Base-by-base conservation (phyloP, 1,284 basidiomycete genomes). In the Rhizoctonia solani region DNA sequence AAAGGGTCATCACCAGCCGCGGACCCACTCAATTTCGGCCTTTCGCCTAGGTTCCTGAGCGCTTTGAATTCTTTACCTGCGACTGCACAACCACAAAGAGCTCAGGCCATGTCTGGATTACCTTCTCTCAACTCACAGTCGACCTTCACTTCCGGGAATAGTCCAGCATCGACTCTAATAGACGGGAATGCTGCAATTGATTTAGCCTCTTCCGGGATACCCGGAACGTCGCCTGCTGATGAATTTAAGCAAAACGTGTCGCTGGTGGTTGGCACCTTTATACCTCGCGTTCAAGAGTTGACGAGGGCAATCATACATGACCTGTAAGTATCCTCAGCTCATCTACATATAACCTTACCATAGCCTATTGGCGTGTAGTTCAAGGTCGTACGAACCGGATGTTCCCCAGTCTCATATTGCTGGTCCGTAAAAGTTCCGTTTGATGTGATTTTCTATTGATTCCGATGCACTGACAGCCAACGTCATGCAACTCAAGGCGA, bases 231-330 rank as follows among this genome's bases (percentile, higher is more conserved):
- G 4, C 25, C 63, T 34, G 42, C 50, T 6, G 63, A 54, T 32
- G 63, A 66, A 37, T 66, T 66, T 29, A 54, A 66, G 41, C 41
- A 54, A 14, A 66, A 66, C 41, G 46, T 39, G 4, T 46, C 63
- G 8, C 52, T 66, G 2, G 41, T 66, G 6, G 50, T 66, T 21
- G 25, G 30, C 34, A 53, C 63, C n/a, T 54, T 54, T 54, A 66
- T 66, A 54, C 63, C 63, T 2, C 63, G 52, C 4, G 63, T 66
- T 54, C 63, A 66, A 34, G 63, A 66, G 13, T 34, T 66, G n/a
- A 47, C 63, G 19, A 46, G 63, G 41, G 25, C 63, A 5, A 54
- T 66, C 46, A 9, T 54, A 16, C 63, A 66, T 6, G 63, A 54
- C 30, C 30, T 66, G 63, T 66, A n/a, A 47, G 63, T 54, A 6